phyloP scores from a whole-genome alignment of 352 stramenopile species.

The Globisporangium canariense region DNA sequence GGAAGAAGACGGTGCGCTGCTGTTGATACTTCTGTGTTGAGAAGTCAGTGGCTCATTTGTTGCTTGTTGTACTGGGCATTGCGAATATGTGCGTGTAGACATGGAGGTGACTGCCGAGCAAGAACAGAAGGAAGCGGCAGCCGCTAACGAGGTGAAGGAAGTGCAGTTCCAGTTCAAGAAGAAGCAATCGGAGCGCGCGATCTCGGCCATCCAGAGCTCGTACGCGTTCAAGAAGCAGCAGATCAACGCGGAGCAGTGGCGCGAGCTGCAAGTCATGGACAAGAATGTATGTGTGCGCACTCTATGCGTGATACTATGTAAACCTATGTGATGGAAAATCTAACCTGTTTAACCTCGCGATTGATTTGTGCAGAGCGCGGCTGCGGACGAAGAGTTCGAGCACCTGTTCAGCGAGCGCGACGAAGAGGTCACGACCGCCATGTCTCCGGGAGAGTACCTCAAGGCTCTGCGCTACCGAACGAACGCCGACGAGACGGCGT shows the following conservation, averaged over 20 bases:
- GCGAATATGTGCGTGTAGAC: constrained; percentile 20
- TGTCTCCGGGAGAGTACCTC: constrained; percentile 70
- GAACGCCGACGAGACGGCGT: constrained; percentile 24
- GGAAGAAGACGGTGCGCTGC: constrained; percentile 34
- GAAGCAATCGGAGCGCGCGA: constrained; percentile 75
- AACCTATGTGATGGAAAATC: neutral
- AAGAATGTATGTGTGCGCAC: constrained; percentile 43
- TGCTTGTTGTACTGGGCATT: neutral
- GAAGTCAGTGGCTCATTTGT: neutral
- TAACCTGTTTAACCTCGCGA: neutral
- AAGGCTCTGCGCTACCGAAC: constrained; percentile 70
- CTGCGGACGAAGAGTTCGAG: constrained; percentile 72
- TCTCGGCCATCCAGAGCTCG: constrained; percentile 79
- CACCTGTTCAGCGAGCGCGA: constrained; percentile 83
- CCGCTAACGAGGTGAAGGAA: constrained; percentile 60
- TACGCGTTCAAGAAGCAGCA: constrained; percentile 83
- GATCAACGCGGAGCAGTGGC: constrained; percentile 77
- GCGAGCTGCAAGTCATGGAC: constrained; percentile 65
- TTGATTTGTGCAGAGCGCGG: constrained; percentile 10
- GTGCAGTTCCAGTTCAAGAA: constrained; percentile 89
- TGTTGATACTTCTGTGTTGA: neutral
- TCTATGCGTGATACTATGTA: neutral
- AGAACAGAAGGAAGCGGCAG: constrained; percentile 48
- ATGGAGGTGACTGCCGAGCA: constrained; percentile 34
- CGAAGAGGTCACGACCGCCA: constrained; percentile 62